These are phyloP conservation scores for Nakazawaea laoshanensis DNA, from an alignment of 805 yeast species.

Conservation along the genomic window DNA sequence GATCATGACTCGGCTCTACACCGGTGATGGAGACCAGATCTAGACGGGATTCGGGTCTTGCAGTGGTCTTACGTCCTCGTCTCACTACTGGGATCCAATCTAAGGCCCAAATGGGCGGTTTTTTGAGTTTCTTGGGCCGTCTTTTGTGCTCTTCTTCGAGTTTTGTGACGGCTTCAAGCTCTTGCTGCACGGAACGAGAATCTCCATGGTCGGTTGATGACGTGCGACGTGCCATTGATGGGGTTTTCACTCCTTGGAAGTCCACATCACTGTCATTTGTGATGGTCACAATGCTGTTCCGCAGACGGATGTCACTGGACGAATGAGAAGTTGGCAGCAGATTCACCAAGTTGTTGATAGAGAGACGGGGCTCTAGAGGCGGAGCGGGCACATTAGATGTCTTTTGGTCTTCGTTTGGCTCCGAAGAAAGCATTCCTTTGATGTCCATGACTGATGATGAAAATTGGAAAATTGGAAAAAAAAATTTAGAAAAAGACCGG, in stretches of 20 bases:
- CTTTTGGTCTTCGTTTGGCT: slow-evolving; percentile 4
- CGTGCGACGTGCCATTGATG: slow-evolving; percentile 22
- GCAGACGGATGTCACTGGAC: slow-evolving; percentile 13
- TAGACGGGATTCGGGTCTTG: slow-evolving; percentile 5
- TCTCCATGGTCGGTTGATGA: too few species aligned
- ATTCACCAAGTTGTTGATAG: slow-evolving; percentile 10
- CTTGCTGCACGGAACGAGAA: slow-evolving; percentile 4
- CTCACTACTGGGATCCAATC: slow-evolving; percentile 46
- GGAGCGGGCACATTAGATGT: too few species aligned
- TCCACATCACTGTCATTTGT: slow-evolving; percentile 40
- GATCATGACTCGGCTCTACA: slow-evolving; percentile 69
- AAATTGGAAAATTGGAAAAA: too few species aligned
- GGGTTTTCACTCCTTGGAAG: slow-evolving; percentile 29
- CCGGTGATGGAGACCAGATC: slow-evolving; percentile 52
- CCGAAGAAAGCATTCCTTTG: slow-evolving; percentile 11
- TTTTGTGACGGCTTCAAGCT: slow-evolving; percentile 3
- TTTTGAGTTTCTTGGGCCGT: slow-evolving; percentile 51
- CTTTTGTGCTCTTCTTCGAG: slow-evolving; percentile 4
- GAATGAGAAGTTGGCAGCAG: slow-evolving; percentile 1
- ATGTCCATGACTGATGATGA: slow-evolving; percentile 9
- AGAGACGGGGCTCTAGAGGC: slow-evolving; percentile 8
- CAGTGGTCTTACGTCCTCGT: neutral
- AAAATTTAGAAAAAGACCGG: too few species aligned
- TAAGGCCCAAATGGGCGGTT: slow-evolving; percentile 80
- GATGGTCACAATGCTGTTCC: slow-evolving; percentile 23